These are phyloP conservation scores for Polygonum maritimum DNA, from an alignment of 148 eudicot species.

Conservation along the genomic window DNA sequence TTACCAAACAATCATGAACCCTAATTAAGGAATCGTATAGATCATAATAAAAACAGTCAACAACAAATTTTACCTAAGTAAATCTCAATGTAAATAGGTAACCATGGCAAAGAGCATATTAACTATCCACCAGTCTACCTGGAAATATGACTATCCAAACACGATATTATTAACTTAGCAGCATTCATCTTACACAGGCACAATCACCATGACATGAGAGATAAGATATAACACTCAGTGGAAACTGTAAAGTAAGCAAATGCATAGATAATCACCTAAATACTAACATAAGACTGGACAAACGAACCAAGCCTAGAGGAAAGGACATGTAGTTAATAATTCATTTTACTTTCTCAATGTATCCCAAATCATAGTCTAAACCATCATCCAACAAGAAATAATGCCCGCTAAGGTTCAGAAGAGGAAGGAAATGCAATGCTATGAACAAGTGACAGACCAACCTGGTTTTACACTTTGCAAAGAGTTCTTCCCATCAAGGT, in stretches of 20 bases:
- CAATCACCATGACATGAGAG: background rate
- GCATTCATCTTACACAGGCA: background rate
- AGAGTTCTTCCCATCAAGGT: background rate
- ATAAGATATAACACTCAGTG: background rate
- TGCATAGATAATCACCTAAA: background rate
- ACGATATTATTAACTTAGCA: background rate
- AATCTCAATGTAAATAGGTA: background rate
- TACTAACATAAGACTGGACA: background rate
- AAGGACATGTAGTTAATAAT: no score
- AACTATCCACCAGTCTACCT: background rate
- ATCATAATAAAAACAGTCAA: no score
- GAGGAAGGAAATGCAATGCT: background rate
- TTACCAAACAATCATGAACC: background rate
- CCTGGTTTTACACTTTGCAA: slow-evolving; percentile 16
- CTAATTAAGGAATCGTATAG: no score
- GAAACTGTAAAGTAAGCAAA: background rate
- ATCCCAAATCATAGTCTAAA: background rate
- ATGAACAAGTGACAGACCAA: slow-evolving; percentile 3
- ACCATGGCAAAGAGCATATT: background rate
- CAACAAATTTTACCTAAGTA: no score
- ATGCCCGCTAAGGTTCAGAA: background rate
- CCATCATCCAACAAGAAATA: background rate
- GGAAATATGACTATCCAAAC: background rate
- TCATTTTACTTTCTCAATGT: background rate
- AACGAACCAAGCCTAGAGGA: background rate